Percentiles rank a stretch among this genome's conserved stretches.
Evolutionary conservation across 306 rosid species (phyloP).

Genomic region (Benincasa hispida): DNA sequence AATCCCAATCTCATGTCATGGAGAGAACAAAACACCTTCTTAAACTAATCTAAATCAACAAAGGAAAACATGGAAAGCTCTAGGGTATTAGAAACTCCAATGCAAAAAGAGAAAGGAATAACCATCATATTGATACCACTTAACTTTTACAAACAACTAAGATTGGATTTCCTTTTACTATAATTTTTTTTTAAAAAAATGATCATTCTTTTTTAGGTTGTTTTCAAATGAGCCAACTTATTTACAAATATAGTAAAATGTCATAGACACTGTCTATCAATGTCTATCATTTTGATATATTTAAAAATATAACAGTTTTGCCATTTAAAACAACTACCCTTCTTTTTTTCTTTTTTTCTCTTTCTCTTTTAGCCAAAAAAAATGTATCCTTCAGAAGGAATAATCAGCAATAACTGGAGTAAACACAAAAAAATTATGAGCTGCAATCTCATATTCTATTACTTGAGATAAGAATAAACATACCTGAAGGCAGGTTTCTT

Average conservation of each 20-base stretch:
- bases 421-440: background rate
- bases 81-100: background rate
- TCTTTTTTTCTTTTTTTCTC: no score
- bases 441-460: background rate
- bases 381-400: background rate
- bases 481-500: slow-evolving; percentile 99
- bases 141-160: background rate
- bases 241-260: no score
- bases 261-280: no score
- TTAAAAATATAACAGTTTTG: no score
- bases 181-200: background rate
- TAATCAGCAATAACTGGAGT: background rate
- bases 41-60: background rate
- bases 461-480: background rate
- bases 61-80: background rate
- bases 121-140: background rate
- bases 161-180: background rate
- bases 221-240: no score
- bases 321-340: no score
- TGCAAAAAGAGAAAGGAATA: background rate
- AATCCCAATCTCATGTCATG: background rate
- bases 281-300: no score
- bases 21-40: background rate
- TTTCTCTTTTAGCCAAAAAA: no score
- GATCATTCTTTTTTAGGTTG: background rate